Conservation (phyloP, 2,329 filamentous ascomycete species). For the Akanthomyces uredinophilus region DNA sequence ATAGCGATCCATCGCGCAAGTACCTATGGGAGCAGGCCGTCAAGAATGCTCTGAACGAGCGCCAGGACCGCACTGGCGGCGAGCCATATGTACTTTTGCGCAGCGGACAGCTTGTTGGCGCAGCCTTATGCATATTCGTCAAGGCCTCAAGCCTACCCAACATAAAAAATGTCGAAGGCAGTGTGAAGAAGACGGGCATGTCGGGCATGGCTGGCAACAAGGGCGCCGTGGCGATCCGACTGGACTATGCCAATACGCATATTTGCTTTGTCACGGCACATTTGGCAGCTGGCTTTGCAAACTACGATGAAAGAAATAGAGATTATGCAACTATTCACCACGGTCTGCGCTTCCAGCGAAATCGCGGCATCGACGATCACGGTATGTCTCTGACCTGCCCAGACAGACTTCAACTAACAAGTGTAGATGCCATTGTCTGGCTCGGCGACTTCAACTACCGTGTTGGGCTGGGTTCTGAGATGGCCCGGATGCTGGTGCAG, state of each 20-base stretch:
- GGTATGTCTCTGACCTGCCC: slow-evolving; percentile 39
- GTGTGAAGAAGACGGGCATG: slow-evolving; percentile 88
- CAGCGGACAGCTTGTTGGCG: slow-evolving; percentile 90
- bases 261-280: slow-evolving; percentile 96
- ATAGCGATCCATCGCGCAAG: slow-evolving; percentile 83
- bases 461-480: slow-evolving; percentile 77
- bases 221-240: slow-evolving; percentile 90
- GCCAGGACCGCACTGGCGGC: slow-evolving; percentile 58
- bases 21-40: slow-evolving; percentile 84
- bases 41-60: slow-evolving; percentile 67
- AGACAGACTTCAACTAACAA: slow-evolving; percentile 19
- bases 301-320: slow-evolving; percentile 91
- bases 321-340: slow-evolving; percentile 88
- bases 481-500: slow-evolving; percentile 68
- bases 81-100: slow-evolving; percentile 85
- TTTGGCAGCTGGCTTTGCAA: slow-evolving; percentile 90
- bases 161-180: slow-evolving; percentile 96
- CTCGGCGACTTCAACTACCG: slow-evolving; percentile 98
- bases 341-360: slow-evolving; percentile 85
- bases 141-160: slow-evolving; percentile 68
- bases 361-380: slow-evolving; percentile 86
- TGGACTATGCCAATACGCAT: slow-evolving; percentile 89
- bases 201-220: slow-evolving; percentile 98
- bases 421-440: slow-evolving; percentile 73
- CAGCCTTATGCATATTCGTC: slow-evolving; percentile 87